These are phyloP conservation scores for Moesziomyces parantarcticus DNA, from an alignment of 1,284 basidiomycete genomes.

Conservation along the genomic window DNA sequence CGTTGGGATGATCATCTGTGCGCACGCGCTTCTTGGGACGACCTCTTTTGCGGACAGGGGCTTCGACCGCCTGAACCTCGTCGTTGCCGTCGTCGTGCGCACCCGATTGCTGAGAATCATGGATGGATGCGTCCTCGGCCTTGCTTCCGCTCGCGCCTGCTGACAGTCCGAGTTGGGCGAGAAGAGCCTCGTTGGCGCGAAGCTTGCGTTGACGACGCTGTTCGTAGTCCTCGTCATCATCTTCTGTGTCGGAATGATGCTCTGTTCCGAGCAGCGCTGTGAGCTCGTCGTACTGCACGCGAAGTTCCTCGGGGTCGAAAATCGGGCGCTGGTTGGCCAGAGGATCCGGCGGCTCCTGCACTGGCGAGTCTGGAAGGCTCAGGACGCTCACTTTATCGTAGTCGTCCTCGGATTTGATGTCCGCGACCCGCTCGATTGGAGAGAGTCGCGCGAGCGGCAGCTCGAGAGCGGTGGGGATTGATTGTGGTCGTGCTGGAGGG, in stretches of 20 bases:
- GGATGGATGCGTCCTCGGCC: background rate
- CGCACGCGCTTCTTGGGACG: constrained; percentile 20
- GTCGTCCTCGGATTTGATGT: background rate
- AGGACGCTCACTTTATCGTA: background rate
- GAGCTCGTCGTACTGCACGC: constrained; percentile 36
- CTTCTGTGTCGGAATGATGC: constrained; percentile 19
- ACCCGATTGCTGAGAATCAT: background rate
- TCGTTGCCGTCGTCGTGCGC: background rate
- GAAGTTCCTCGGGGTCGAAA: constrained; percentile 26
- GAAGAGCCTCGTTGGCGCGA: constrained; percentile 32
- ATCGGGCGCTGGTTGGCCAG: constrained; percentile 24
- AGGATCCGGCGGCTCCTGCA: constrained; percentile 24
- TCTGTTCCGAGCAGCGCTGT: constrained; percentile 27
- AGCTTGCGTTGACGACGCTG: constrained; percentile 34
- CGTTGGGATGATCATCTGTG: constrained; percentile 2
- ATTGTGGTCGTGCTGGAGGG: constrained; percentile 1
- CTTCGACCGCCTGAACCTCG: constrained; percentile 1
- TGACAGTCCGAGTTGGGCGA: constrained; percentile 41
- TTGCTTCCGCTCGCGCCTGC: background rate
- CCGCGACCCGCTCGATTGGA: background rate
- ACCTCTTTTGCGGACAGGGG: constrained; percentile 11
- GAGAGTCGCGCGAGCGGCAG: background rate
- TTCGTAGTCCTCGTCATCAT: constrained; percentile 45
- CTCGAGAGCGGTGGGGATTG: background rate
- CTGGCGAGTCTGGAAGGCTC: background rate